phyloP scores from a whole-genome alignment of 768 basidiomycete genomes.

The Scleroderma citrinum region DNA sequence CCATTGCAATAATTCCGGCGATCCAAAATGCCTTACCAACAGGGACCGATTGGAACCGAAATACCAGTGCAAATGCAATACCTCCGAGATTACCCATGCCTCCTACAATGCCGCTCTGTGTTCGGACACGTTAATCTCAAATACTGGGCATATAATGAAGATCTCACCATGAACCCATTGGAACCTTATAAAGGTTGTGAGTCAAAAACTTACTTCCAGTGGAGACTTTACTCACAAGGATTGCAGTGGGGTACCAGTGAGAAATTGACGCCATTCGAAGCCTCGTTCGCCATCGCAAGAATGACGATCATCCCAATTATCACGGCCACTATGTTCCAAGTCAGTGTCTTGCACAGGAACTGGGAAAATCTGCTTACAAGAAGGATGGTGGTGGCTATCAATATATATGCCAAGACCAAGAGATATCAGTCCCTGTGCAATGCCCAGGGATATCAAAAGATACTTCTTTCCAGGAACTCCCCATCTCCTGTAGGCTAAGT shows the following conservation, averaged over 20 bases:
- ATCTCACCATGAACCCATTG: constrained; percentile 32
- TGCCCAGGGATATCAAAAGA: constrained; percentile 37
- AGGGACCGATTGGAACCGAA: constrained; percentile 37
- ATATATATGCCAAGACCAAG: constrained; percentile 45
- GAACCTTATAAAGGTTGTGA: constrained; percentile 8
- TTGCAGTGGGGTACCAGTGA: constrained; percentile 48
- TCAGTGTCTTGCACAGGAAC: neutral
- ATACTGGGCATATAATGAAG: too few relatives aligned
- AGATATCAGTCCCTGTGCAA: constrained; percentile 38
- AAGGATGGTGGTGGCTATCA: constrained; percentile 15
- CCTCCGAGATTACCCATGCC: constrained; percentile 39
- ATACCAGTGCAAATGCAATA: constrained; percentile 42
- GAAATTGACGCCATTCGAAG: constrained; percentile 47
- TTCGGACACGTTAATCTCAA: neutral
- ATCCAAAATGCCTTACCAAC: constrained; percentile 43
- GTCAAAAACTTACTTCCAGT: too few relatives aligned
- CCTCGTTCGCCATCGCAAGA: constrained; percentile 34
- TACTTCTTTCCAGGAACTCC: constrained; percentile 45
- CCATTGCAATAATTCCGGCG: constrained; percentile 37
- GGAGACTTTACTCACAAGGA: constrained; percentile 25
- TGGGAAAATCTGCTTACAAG: constrained; percentile 11
- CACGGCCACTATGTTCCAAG: constrained; percentile 17
- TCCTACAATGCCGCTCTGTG: constrained; percentile 35
- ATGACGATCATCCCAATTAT: constrained; percentile 37
- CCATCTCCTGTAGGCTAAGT: constrained; percentile 36